phyloP scores from a whole-genome alignment of 805 yeast genomes.

The Metschnikowia lachancei region DNA sequence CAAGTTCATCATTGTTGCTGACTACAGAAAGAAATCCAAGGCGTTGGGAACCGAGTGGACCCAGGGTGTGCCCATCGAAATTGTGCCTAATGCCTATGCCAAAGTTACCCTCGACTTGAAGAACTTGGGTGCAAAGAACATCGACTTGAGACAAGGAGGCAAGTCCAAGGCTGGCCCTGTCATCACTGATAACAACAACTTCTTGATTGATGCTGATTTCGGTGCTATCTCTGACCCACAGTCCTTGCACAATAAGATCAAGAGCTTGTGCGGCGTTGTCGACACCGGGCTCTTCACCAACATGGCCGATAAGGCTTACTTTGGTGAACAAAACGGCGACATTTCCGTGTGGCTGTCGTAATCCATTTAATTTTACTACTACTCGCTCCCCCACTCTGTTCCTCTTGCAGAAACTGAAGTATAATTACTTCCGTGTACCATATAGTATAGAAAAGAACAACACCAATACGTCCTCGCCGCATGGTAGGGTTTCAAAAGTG shows the following conservation, averaged over 20 bases:
- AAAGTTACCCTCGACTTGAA: conserved; percentile 66
- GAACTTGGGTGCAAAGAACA: conserved; percentile 59
- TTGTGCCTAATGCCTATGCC: conserved; percentile 83
- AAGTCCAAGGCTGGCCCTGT: conserved; percentile 95
- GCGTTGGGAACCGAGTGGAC: conserved; percentile 78
- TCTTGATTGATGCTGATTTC: conserved; percentile 89
- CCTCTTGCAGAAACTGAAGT: no score
- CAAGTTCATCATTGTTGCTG: conserved; percentile 85
- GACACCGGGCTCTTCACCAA: conserved; percentile 88
- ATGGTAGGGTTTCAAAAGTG: no score
- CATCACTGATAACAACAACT: conserved; percentile 92
- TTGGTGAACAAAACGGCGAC: conserved; percentile 80
- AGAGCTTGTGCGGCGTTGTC: conserved; percentile 84
- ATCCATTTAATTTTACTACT: not conserved
- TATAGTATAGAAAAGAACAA: no score
- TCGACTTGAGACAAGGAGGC: conserved; percentile 78
- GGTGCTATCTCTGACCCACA: conserved; percentile 60
- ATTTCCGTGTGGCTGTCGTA: conserved; percentile 21
- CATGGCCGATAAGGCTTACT: conserved; percentile 77
- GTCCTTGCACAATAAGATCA: conserved; percentile 61
- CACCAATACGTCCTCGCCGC: no score
- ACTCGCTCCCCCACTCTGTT: no score
- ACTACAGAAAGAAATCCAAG: conserved; percentile 77
- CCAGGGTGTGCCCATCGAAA: conserved; percentile 93
- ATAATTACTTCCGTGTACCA: no score